phyloP scores from a whole-genome alignment of 1,284 basidiomycete genomes.

The Trichosporon coremiiforme region DNA sequence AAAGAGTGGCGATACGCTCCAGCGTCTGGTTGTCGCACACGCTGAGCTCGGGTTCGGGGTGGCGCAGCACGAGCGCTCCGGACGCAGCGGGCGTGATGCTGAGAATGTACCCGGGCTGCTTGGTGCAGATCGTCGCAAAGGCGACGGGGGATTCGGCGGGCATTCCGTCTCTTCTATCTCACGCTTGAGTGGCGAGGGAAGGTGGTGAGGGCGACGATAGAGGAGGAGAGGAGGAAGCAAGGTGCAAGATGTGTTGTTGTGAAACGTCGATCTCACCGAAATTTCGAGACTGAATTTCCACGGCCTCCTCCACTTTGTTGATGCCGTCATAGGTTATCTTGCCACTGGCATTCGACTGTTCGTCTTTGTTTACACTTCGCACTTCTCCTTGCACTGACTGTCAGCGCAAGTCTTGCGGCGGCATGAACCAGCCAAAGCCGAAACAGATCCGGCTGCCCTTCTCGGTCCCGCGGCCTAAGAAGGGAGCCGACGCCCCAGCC shows the following conservation, averaged over 20 bases:
- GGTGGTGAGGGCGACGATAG: not conserved
- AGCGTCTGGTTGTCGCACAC: constrained; percentile 53
- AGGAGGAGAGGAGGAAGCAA: not conserved
- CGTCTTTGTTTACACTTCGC: not conserved
- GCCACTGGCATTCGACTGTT: not conserved
- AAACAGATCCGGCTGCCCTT: constrained; percentile 51
- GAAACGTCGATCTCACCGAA: constrained; percentile 1
- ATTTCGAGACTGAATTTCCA: constrained; percentile 18
- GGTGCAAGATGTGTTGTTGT: not conserved
- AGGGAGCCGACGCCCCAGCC: constrained; percentile 31
- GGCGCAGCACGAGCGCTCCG: constrained; percentile 51
- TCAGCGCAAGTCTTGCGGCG: constrained; percentile 27
- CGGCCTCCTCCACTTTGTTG: not conserved
- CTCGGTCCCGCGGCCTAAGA: constrained; percentile 44
- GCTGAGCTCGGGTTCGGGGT: constrained; percentile 48
- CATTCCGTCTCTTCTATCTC: constrained; percentile 34
- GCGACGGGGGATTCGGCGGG: constrained; percentile 43
- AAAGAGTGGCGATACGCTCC: constrained; percentile 44
- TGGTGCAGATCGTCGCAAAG: constrained; percentile 45
- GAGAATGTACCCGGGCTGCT: constrained; percentile 50
- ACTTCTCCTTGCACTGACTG: too few relatives aligned
- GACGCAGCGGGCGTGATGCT: constrained; percentile 49
- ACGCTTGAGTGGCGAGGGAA: not conserved
- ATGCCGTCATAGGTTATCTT: not conserved
- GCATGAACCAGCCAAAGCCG: constrained; percentile 52